phyloP scores from a whole-genome alignment of 768 basidiomycete species.

The Fomitopsis serialis region DNA sequence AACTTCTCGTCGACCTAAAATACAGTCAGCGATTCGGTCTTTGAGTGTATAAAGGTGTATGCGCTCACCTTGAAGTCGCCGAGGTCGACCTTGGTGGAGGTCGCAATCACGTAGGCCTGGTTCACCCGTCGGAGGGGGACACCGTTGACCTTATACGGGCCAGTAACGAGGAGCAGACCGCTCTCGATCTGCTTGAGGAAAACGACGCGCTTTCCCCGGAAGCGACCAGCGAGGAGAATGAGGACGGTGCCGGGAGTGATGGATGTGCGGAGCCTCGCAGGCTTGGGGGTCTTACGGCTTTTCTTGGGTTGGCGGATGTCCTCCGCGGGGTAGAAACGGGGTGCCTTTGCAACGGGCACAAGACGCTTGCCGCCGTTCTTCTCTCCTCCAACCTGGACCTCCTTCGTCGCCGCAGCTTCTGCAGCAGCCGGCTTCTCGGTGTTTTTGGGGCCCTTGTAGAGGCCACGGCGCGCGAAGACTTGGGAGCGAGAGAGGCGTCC shows the following conservation, averaged over 20 bases:
- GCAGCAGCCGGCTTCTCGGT: conserved; percentile 57
- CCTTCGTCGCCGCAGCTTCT: conserved; percentile 57
- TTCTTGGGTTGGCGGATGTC: conserved; percentile 90
- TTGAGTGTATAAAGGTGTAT: not conserved
- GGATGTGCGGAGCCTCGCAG: conserved; percentile 72
- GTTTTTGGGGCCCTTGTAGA: conserved; percentile 84
- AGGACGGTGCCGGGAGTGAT: conserved; percentile 94
- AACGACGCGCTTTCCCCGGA: conserved; percentile 97
- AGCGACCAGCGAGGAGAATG: conserved; percentile 95
- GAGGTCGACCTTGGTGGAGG: conserved; percentile 89
- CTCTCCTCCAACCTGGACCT: conserved; percentile 81
- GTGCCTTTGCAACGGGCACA: conserved; percentile 79
- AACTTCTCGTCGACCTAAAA: conserved; percentile 79
- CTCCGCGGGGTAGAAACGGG: conserved; percentile 93
- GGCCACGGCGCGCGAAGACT: conserved; percentile 73
- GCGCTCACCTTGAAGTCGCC: conserved; percentile 61
- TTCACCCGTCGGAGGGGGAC: conserved; percentile 97
- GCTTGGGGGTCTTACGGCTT: conserved; percentile 81
- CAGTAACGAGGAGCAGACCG: conserved; percentile 92
- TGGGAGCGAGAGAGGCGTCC: conserved; percentile 81
- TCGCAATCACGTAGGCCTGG: conserved; percentile 98
- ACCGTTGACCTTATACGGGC: conserved; percentile 97
- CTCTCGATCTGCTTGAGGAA: conserved; percentile 94
- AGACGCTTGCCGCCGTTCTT: conserved; percentile 89
- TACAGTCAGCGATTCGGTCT: not conserved